A percentile compares a stretch with the other conserved stretches of the same genome.
phyloP scores from a whole-genome alignment of 768 basidiomycete genomes.

The Hortiboletus flavorubellus region DNA sequence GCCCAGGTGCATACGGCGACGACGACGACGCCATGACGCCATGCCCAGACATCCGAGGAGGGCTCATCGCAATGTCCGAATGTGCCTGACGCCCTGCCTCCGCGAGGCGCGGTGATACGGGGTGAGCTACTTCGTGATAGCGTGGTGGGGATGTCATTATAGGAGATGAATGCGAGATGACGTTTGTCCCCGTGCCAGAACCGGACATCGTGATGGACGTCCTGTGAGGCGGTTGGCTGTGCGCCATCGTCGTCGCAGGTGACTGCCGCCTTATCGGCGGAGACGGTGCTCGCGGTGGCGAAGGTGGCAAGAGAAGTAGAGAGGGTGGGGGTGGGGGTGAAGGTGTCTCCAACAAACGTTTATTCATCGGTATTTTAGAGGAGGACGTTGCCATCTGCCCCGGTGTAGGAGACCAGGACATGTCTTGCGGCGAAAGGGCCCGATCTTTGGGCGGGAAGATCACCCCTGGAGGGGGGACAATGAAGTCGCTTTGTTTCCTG shows the following conservation, averaged over 20 bases:
- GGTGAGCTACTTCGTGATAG: constrained; percentile 16
- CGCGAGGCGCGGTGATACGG: constrained; percentile 18
- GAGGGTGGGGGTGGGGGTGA: constrained; percentile 4
- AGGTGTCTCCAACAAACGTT: neutral
- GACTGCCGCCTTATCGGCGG: constrained; percentile 14
- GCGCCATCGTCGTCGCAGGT: constrained; percentile 10
- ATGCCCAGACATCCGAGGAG: constrained; percentile 19
- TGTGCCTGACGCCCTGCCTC: constrained; percentile 27
- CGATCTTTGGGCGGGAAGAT: constrained; percentile 24
- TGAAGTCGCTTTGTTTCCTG: constrained; percentile 10
- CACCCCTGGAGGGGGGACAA: constrained; percentile 28
- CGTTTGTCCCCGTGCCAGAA: constrained; percentile 3
- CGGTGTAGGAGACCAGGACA: constrained; percentile 6
- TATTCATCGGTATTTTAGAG: neutral
- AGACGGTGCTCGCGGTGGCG: constrained; percentile 11
- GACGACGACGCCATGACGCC: constrained; percentile 2
- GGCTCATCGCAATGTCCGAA: constrained; percentile 1
- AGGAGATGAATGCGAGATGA: constrained; percentile 7
- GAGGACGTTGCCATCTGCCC: neutral
- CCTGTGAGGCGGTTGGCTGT: constrained; percentile 1
- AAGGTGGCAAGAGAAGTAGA: constrained; percentile 13
- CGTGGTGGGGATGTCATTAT: constrained; percentile 16
- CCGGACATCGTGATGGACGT: neutral
- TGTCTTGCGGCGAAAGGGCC: constrained; percentile 12
- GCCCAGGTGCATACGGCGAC: neutral